Evolutionary conservation across 805 yeast species (phyloP).

Genomic region (Candida manassasensis): DNA sequence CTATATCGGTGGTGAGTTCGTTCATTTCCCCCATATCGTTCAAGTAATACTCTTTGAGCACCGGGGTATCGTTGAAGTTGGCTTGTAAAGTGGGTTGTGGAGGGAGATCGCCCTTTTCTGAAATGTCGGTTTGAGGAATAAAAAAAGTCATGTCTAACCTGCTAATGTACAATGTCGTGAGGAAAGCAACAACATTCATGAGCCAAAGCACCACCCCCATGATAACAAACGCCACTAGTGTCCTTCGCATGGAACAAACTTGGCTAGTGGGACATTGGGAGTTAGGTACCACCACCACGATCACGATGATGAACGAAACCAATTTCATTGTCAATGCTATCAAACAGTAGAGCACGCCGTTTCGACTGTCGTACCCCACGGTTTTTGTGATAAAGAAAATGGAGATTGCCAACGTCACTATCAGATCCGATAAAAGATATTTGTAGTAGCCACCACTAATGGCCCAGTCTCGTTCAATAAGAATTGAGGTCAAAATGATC

Average conservation of each 20-base stretch:
- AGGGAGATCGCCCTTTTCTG: neutral
- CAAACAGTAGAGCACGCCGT: constrained; percentile 38
- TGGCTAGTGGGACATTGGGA: constrained; percentile 14
- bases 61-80: neutral
- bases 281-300: constrained; percentile 23
- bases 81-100: constrained; percentile 4
- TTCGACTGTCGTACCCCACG: constrained; percentile 35
- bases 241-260: constrained; percentile 29
- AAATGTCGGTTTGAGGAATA: neutral
- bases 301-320: constrained; percentile 30
- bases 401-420: constrained; percentile 29
- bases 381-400: constrained; percentile 31
- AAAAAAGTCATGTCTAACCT: constrained; percentile 28
- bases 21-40: constrained; percentile 29
- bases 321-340: constrained; percentile 29
- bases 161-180: constrained; percentile 36
- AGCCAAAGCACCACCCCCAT: constrained; percentile 38
- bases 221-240: constrained; percentile 33
- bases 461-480: constrained; percentile 19
- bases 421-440: constrained; percentile 34
- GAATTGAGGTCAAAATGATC: constrained; percentile 22
- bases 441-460: constrained; percentile 25
- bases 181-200: constrained; percentile 30
- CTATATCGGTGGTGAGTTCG: constrained; percentile 14
- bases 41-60: constrained; percentile 22